Base-by-base conservation (phyloP, 208 protist genomes). In the Balamuthia mandrillaris region DNA sequence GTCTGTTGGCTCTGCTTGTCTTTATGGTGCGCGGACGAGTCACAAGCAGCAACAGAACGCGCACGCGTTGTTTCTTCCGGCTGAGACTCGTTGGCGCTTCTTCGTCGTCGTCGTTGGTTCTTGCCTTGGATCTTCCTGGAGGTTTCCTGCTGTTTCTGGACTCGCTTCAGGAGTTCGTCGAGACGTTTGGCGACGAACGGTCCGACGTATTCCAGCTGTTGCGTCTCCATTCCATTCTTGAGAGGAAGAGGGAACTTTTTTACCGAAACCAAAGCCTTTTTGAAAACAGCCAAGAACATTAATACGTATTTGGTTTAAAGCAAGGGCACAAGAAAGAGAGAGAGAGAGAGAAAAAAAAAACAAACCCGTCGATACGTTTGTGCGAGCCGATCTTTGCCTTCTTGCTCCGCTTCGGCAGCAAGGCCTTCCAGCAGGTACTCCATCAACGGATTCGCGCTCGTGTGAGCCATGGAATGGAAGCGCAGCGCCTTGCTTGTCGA, bases 361-460 rank as follows among this genome's bases (percentile, higher is more conserved):
- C n/a, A n/a, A n/a, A n/a, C n/a, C n/a, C n/a, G n/a, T n/a, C n/a
- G 16, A 29, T 77, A 77, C 9, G 68, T 47, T 29, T 77, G 49
- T 41, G 35, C 10, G 42, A 7, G 68, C 0, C 9, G 14, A 7
- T 77, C 44, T 2, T 56, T 21, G 1, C 68, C 68, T 29, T 77
- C 44, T 12, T 29, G 0, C 27, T 77, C 44, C 21, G 68, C 68
- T n/a, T 77, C 68, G 7, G 68, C 44, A 16, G 68, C 68, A 14
- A 77, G 68, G n/a, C 68, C 68, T 47, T 77, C 68, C 24, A 77
- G 68, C 42, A 77, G 45, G 68, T 77, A 77, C 44, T 77, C 68
- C 44, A 77, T 77, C 0, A 58, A 47, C 6, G 68, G 68, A 35
- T 77, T 77, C 10, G 68, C 68, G 7, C 44, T 58, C 35, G 31